Conservation (phyloP, 2,329 filamentous ascomycete species). For the Dactylonectria estremocensis region DNA sequence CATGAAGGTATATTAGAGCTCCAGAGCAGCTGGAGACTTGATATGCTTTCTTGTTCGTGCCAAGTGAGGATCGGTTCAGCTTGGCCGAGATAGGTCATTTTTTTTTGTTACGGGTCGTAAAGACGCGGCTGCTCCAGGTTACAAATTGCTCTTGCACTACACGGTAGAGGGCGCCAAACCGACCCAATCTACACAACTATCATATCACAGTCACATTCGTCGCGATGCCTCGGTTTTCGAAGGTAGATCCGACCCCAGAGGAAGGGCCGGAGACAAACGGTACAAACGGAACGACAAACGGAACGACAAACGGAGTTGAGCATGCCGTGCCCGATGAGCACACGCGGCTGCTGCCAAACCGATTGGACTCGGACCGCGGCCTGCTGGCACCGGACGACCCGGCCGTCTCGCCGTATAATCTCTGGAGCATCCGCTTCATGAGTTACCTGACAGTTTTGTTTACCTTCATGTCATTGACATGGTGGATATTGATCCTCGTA, state of each 20-base stretch:
- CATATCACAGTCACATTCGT: neutral
- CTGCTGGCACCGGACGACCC: conserved; percentile 61
- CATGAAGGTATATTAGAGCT: conserved; percentile 26
- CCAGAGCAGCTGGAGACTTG: neutral
- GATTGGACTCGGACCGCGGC: conserved; percentile 62
- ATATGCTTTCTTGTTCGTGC: conserved; percentile 9
- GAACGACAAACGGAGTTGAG: conserved; percentile 49
- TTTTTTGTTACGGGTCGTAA: too few relatives aligned
- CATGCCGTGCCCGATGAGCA: conserved; percentile 63
- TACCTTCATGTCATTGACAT: conserved; percentile 82
- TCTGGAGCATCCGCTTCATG: conserved; percentile 89
- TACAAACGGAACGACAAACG: conserved; percentile 37
- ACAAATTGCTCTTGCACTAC: neutral
- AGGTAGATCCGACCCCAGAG: conserved; percentile 41
- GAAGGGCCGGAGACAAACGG: conserved; percentile 20
- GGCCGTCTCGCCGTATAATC: conserved; percentile 90
- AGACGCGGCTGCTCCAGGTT: neutral
- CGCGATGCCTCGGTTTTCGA: conserved; percentile 54
- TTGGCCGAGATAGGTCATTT: neutral
- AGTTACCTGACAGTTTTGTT: conserved; percentile 85
- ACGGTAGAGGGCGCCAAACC: neutral
- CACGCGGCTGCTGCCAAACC: conserved; percentile 79
- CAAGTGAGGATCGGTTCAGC: neutral
- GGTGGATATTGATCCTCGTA: conserved; percentile 93
- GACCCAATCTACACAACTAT: neutral